Conservation (phyloP, 176 grass and related monocot species). For the Oryza longistaminata region DNA sequence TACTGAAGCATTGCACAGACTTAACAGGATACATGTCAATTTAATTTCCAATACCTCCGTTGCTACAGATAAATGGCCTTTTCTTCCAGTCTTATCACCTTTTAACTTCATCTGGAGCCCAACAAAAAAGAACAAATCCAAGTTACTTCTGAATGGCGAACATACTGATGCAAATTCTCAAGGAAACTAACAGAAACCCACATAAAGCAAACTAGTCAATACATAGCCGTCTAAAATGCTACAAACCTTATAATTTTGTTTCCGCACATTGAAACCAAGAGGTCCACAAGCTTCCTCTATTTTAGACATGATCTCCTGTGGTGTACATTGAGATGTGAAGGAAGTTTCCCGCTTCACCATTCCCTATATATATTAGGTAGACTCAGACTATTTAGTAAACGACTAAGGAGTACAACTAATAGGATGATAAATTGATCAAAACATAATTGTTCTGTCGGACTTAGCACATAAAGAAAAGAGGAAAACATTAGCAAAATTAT, state of each 20-base stretch:
- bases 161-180: not conserved
- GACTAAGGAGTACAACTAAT: constrained; percentile 5
- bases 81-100: constrained; percentile 94
- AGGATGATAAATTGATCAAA: not conserved
- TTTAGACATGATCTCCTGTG: constrained; percentile 94
- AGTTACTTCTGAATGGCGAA: not conserved
- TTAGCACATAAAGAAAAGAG: not conserved
- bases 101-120: constrained; percentile 83
- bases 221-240: constrained; percentile 3
- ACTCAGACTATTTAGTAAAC: constrained; percentile 14
- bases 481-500: constrained; percentile 1
- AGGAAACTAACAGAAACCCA: not conserved
- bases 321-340: constrained; percentile 76
- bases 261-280: constrained; percentile 95
- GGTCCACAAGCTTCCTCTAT: constrained; percentile 90
- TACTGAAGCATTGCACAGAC: not conserved
- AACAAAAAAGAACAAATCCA: constrained; percentile 3
- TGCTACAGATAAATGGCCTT: constrained; percentile 89
- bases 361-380: constrained; percentile 49
- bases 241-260: constrained; percentile 93
- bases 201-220: constrained; percentile 7
- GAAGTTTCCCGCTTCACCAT: constrained; percentile 74
- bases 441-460: not conserved
- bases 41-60: constrained; percentile 53
- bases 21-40: not conserved